phyloP scores from a whole-genome alignment of 345 rosid genomes.

The Populus simonii region DNA sequence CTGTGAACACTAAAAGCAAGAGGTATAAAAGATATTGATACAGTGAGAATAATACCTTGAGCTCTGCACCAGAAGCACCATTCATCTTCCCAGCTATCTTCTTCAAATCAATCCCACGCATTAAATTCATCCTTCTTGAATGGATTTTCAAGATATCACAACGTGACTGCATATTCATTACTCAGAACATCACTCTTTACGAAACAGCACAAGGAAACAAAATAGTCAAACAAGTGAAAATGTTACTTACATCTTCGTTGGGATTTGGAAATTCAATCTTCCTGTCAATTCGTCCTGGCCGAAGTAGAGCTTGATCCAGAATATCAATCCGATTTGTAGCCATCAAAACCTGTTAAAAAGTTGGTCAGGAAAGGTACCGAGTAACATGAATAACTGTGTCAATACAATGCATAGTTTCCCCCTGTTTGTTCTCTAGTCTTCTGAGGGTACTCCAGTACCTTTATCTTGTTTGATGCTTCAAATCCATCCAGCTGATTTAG shows the following conservation, averaged over 20 bases:
- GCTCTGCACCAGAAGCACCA: constrained; percentile 99
- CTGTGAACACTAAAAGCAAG: background rate
- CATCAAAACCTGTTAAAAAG: constrained; percentile 76
- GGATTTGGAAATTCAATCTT: constrained; percentile 53
- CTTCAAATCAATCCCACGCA: constrained; percentile 97
- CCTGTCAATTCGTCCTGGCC: constrained; percentile 20
- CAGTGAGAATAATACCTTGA: constrained; percentile 55
- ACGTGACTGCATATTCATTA: constrained; percentile 67
- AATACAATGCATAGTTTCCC: background rate
- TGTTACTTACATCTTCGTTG: constrained; percentile 64
- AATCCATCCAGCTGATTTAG: constrained; percentile 98
- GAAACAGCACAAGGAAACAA: background rate
- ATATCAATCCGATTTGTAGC: constrained; percentile 39
- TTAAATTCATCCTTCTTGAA: constrained; percentile 93
- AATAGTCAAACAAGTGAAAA: background rate
- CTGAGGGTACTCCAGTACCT: constrained; percentile 39
- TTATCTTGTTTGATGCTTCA: constrained; percentile 98
- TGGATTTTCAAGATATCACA: constrained; percentile 90
- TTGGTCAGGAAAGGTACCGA: background rate
- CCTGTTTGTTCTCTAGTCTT: background rate
- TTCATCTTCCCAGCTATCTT: constrained; percentile 98
- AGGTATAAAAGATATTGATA: background rate
- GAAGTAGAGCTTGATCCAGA: constrained; percentile 19
- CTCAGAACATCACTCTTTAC: background rate
- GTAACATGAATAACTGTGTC: background rate